Evolutionary conservation across 768 basidiomycete genomes (phyloP), one percentile per base, ranked within the genome.

Genomic region (Thelephora ganbajun): DNA sequence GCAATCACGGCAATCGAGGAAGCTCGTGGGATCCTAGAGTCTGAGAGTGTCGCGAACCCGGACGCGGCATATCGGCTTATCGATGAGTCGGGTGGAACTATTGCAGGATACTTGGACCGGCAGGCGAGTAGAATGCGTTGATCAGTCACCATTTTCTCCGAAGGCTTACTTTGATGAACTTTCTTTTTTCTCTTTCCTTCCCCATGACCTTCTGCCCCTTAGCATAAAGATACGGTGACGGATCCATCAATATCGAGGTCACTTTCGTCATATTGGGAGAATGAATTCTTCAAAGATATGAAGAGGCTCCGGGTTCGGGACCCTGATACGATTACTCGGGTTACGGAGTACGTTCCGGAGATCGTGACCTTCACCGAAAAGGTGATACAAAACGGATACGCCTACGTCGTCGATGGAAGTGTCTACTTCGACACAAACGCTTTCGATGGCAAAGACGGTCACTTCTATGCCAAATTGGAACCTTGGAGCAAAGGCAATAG

Each of bases 311-410:
- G 76, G 52, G 85, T 98, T 35, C 79, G 83, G 49, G 78, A 83
- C 18, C 92, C 96, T 14, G 90, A 94, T 61, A 88, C 79, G 3
- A 64, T 97, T 47, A 98, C 96, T 1, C 81, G 94, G 36, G 96
- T 98, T 5, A 93, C 93, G 1, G 96, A 98, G 64, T 99, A 91
- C 63, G 83, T 99, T 6, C 89, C 92, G 3, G 93, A 98, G 65
- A 88, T 97, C 53, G 88, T 92, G 44, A 64, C 74, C 3, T 99
- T 92, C 61, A 84, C 98, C 35, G 75, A 91, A 60, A 68, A 75
- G 20, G 87, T 98, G 59, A 69, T 96, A 50, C 66, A 74, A 47
- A 93, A 93, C 50, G 94, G 93, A 0, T 96, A 80, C 58, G 91
- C 59, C 11, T 85, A 86, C 58, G 77, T 69, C 45, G 68, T 67